Conservation (phyloP, 2,329 filamentous ascomycete species). For the Lecanosticta acicola region DNA sequence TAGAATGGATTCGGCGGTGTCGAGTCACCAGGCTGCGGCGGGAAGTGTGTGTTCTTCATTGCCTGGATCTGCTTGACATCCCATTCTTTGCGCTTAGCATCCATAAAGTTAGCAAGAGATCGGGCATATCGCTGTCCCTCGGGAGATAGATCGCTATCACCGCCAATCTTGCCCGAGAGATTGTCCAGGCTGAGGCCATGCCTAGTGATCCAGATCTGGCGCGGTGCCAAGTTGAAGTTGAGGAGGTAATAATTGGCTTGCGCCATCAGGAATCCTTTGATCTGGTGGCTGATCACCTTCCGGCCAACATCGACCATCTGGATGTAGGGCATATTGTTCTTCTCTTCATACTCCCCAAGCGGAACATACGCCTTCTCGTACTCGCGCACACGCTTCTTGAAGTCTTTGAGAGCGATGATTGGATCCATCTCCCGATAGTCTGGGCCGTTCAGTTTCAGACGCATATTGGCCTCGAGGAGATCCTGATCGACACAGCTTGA, state of each 20-base stretch:
- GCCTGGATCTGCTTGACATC: slow-evolving; percentile 75
- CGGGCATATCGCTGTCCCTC: slow-evolving; percentile 74
- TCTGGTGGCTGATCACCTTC: slow-evolving; percentile 84
- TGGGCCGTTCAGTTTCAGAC: slow-evolving; percentile 87
- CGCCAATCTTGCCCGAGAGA: slow-evolving; percentile 78
- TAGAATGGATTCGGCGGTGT: slow-evolving; percentile 93
- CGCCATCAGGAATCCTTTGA: slow-evolving; percentile 84
- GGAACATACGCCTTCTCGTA: slow-evolving; percentile 94
- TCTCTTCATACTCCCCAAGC: slow-evolving; percentile 71
- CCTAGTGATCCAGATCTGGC: slow-evolving; percentile 96
- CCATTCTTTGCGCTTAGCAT: slow-evolving; percentile 73
- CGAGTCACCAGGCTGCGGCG: slow-evolving; percentile 83
- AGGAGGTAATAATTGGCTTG: slow-evolving; percentile 92
- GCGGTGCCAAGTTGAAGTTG: slow-evolving; percentile 91
- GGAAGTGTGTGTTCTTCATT: slow-evolving; percentile 70
- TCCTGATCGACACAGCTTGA: slow-evolving; percentile 82
- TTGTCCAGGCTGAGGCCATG: slow-evolving; percentile 92
- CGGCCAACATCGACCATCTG: slow-evolving; percentile 97
- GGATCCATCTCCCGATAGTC: slow-evolving; percentile 96
- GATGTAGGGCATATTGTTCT: slow-evolving; percentile 87
- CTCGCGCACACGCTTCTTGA: slow-evolving; percentile 83
- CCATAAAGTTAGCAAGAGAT: slow-evolving; percentile 78
- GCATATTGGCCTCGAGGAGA: slow-evolving; percentile 92
- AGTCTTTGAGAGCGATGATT: slow-evolving; percentile 74
- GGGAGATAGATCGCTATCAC: slow-evolving; percentile 77